Evolutionary conservation across 2,329 filamentous ascomycete genomes (phyloP).

Genomic region (Aspergillus neoniger): DNA sequence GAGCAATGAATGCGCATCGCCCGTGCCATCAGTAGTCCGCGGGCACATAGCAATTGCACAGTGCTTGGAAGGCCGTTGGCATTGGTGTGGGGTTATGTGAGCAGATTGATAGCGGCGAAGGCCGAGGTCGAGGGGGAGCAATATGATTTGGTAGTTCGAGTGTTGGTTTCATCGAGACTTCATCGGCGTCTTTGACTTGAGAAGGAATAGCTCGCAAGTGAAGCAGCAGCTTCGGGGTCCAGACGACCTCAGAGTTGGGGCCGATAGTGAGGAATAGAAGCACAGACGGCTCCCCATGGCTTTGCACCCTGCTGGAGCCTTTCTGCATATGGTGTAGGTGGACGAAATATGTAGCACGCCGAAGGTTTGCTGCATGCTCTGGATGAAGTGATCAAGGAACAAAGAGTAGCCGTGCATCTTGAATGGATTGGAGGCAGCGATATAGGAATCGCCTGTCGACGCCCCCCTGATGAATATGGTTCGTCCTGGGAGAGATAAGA

Average conservation of each 20-base stretch:
- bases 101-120: neutral
- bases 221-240: neutral
- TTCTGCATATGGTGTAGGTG: neutral
- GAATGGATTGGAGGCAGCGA: neutral
- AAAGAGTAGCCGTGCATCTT: neutral
- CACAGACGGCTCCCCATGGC: neutral
- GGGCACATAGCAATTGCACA: conserved; percentile 4
- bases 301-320: neutral
- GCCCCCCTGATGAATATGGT: neutral
- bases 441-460: neutral
- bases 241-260: neutral
- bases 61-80: neutral
- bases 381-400: conserved; percentile 11
- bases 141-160: neutral
- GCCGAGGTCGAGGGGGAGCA: neutral
- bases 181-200: conserved; percentile 1
- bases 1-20: conserved; percentile 10
- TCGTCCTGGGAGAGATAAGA: neutral
- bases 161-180: neutral
- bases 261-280: conserved; percentile 6
- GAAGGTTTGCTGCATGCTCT: neutral
- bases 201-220: neutral
- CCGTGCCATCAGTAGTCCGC: conserved; percentile 2
- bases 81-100: neutral
- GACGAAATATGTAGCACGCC: conserved; percentile 10